phyloP scores from a whole-genome alignment of 108 stramenopile species.

The Fragilariopsis cylindrus region DNA sequence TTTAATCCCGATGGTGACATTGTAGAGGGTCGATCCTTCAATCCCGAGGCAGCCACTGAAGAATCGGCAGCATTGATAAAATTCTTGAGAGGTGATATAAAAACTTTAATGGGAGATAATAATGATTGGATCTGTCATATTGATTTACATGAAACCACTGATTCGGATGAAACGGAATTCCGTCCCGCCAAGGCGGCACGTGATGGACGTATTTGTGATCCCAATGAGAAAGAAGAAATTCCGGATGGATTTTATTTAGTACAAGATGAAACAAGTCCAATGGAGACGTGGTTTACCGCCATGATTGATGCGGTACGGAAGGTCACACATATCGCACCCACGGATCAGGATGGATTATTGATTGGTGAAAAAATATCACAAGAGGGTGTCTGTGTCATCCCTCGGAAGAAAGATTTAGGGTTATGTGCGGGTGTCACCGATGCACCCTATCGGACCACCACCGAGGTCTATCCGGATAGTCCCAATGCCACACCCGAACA shows the following conservation, averaged over 20 bases:
- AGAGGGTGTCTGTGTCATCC: conserved; percentile 56
- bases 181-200: conserved; percentile 63
- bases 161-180: conserved; percentile 75
- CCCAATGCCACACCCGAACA: conserved; percentile 45
- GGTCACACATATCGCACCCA: conserved; percentile 70
- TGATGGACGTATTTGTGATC: conserved; percentile 31
- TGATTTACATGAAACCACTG: conserved; percentile 84
- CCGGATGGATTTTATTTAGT: conserved; percentile 80
- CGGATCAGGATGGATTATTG: conserved; percentile 45
- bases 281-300: conserved; percentile 36
- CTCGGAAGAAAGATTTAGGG: conserved; percentile 35
- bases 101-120: conserved; percentile 20
- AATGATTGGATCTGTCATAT: conserved; percentile 51
- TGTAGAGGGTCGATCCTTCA: conserved; percentile 19
- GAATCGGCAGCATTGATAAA: conserved; percentile 51
- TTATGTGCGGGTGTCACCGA: conserved; percentile 55
- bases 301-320: conserved; percentile 47
- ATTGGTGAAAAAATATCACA: conserved; percentile 39
- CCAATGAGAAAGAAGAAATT: conserved; percentile 38
- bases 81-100: conserved; percentile 23
- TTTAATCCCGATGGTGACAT: conserved; percentile 39
- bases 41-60: conserved; percentile 32
- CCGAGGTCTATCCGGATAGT: conserved; percentile 73
- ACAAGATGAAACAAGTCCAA: conserved; percentile 26
- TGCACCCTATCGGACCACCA: conserved; percentile 49